Evolutionary conservation across 2,329 filamentous ascomycete genomes (phyloP).

Genomic region (Dothistroma pini): DNA sequence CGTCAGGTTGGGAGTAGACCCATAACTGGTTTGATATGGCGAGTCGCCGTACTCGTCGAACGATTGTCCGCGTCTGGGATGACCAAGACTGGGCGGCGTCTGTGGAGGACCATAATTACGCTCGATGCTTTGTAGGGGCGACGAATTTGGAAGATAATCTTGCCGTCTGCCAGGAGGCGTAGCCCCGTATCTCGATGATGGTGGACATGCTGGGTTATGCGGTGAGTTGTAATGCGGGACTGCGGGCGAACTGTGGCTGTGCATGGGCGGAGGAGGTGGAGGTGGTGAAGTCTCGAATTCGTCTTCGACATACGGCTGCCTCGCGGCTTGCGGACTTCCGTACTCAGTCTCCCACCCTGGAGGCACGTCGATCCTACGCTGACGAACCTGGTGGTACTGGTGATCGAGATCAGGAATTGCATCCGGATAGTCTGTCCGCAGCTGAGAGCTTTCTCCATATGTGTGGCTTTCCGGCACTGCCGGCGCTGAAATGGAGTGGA

Average conservation of each 20-base stretch:
- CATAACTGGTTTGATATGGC: conserved; percentile 31
- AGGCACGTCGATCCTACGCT: conserved; percentile 27
- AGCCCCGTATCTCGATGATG: conserved; percentile 22
- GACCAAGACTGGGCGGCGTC: conserved; percentile 21
- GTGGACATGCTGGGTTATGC: conserved; percentile 16
- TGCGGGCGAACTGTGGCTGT: conserved; percentile 35
- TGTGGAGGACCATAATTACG: conserved; percentile 26
- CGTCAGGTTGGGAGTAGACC: conserved; percentile 25
- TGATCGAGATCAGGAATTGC: conserved; percentile 34
- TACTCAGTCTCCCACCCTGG: conserved; percentile 31
- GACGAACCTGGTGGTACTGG: conserved; percentile 30
- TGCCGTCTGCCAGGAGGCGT: conserved; percentile 26
- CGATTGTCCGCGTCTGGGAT: conserved; percentile 27
- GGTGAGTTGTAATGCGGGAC: conserved; percentile 24
- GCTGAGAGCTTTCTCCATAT: conserved; percentile 30
- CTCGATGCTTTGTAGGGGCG: conserved; percentile 33
- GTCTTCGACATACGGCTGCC: conserved; percentile 24
- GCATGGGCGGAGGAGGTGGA: conserved; percentile 37
- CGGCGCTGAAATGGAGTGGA: conserved; percentile 47
- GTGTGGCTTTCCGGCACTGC: conserved; percentile 44
- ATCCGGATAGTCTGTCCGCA: conserved; percentile 32
- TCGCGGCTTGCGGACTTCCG: conserved; percentile 21
- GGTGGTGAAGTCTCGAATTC: conserved; percentile 19
- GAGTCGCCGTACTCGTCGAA: conserved; percentile 31
- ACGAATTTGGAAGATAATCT: conserved; percentile 28